These are phyloP conservation scores for Cytospora mali DNA, from an alignment of 2,329 filamentous ascomycete genomes.

Conservation along the genomic window DNA sequence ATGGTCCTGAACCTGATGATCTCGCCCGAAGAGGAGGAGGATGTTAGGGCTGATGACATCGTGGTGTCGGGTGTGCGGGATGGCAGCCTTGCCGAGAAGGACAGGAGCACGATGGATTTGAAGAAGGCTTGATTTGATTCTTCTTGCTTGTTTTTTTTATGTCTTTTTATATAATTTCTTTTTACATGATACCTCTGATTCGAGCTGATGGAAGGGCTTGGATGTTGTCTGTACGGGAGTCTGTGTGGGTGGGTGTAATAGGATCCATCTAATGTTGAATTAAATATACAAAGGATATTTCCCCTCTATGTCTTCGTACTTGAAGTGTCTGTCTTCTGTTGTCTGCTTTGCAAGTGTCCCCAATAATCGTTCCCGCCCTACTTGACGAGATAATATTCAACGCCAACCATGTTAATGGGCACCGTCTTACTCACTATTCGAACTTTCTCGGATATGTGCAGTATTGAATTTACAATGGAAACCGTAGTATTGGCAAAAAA, in stretches of 20 bases:
- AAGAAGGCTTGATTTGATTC: not conserved
- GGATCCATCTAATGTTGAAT: not conserved
- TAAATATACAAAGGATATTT: not conserved
- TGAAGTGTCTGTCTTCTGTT: not conserved
- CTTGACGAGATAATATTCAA: not conserved
- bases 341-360: not conserved
- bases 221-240: not conserved
- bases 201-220: not conserved
- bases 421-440: too few relatives aligned
- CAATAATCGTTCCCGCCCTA: not conserved
- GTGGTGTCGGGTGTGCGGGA: slow-evolving; percentile 6
- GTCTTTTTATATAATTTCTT: too few relatives aligned
- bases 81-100: not conserved
- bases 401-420: too few relatives aligned
- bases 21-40: slow-evolving; percentile 75
- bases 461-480: not conserved
- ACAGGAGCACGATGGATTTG: not conserved
- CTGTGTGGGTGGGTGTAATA: not conserved
- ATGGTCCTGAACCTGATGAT: slow-evolving; percentile 74
- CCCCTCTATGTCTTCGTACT: not conserved
- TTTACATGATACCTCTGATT: not conserved
- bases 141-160: not conserved
- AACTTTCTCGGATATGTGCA: not conserved
- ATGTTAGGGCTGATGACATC: slow-evolving; percentile 44
- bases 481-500: not conserved